Evolutionary conservation across 2,329 filamentous ascomycete species (phyloP), one percentile per base, ranked within the genome.

Genomic region (Penicillium decumbens): DNA sequence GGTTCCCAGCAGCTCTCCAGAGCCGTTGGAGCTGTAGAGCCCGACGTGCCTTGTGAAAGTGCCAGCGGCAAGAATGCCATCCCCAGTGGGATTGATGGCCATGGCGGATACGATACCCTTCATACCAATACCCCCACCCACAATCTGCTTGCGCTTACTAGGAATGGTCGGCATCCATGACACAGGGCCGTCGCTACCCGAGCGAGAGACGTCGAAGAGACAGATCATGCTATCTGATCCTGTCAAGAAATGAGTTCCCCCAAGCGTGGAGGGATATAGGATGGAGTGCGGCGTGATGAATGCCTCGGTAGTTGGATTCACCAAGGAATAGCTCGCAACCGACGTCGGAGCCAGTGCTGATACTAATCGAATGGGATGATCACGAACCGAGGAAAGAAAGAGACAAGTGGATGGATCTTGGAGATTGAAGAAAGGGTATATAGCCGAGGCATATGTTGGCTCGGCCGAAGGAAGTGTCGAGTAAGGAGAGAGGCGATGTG

Each of bases 41-140:
- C 75, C 81, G 9, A 85, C 59, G 18, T 77, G 68, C n/a, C 80
- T 71, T 3, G 76, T 76, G 35, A 78, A 77, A 0, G 80, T 80
- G 4, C 82, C 82, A 0, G 79, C 79, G 15, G 82, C 82, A 6
- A 82, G 67, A 0, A 82, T 62, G 1, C 75, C 73, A 25, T 76
- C 72, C 10, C 59, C 64, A 3, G 59, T 58, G 3, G 67, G 61
- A 39, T 73, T 74, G 38, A 80, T 64, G 2, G 70, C 67, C 53
- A 85, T 61, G 0, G 79, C 72, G 6, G 76, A 78, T 7, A 85
- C 71, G 23, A 77, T 73, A 2, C 81, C 81, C 61, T 78, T 79
- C 71, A 81, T 79, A 25, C 75, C 75, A 20, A 75, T 61, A 2
- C 73, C 73, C 7, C 73, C 74, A 23, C 72, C 75, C 15, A 75